Conservation (phyloP, 2,329 filamentous ascomycete species). For the Fusarium falciforme region DNA sequence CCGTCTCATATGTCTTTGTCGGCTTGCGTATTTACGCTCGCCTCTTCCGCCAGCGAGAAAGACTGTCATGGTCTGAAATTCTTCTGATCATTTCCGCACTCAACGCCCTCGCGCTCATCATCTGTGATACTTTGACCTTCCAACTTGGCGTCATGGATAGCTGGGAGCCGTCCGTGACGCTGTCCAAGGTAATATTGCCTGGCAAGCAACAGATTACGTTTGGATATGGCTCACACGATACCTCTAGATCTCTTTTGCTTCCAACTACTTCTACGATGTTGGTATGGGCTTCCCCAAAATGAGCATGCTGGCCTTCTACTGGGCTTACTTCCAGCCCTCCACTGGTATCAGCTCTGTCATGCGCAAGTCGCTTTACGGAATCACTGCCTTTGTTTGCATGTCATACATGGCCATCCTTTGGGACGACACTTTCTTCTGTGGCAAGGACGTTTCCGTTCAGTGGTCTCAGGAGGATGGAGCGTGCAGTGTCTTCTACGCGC, state of each 20-base stretch:
- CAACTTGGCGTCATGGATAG: constrained; percentile 47
- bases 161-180: constrained; percentile 44
- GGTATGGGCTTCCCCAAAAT: constrained; percentile 52
- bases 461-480: constrained; percentile 52
- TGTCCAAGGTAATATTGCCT: constrained; percentile 44
- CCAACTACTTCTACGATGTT: constrained; percentile 52
- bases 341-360: constrained; percentile 40
- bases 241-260: constrained; percentile 48
- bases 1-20: constrained; percentile 43
- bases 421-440: constrained; percentile 51
- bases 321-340: constrained; percentile 46
- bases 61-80: constrained; percentile 45
- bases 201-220: too few species aligned
- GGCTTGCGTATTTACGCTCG: constrained; percentile 48
- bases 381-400: constrained; percentile 47
- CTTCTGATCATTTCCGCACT: constrained; percentile 45
- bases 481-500: constrained; percentile 50
- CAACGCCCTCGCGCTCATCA: constrained; percentile 48
- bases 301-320: constrained; percentile 52
- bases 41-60: constrained; percentile 45
- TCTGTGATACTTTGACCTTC: constrained; percentile 50
- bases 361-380: constrained; percentile 45
- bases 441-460: constrained; percentile 48
- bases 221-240: not conserved
- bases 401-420: constrained; percentile 49